Evolutionary conservation across 2,329 filamentous ascomycete species (phyloP), one percentile per base, ranked within the genome.

Genomic region (Trichoderma polysporum): DNA sequence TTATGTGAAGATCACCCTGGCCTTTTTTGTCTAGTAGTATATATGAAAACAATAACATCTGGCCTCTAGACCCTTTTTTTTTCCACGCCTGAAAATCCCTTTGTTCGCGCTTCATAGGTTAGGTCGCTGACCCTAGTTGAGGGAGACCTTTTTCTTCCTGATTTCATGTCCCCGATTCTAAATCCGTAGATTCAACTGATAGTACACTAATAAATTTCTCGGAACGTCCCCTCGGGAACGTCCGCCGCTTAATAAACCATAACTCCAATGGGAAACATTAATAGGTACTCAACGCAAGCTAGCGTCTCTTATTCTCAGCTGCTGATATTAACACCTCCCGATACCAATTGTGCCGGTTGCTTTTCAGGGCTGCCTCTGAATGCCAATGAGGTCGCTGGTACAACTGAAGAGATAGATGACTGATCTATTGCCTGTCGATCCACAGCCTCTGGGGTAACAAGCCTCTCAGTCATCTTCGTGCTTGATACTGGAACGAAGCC

Each of bases 301-400:
- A 61, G 57, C 62, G 59, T 29, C 39, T 64, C 62, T 66, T 72
- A 79, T 52, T 78, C 71, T 25, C 71, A 71, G 27, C 69, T 73
- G 29, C 72, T 71, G 37, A 79, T 73, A 68, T 77, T 73, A 37
- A 81, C 70, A 19, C 76, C 71, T 31, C 58, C 60, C 71, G 22
- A 70, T 27, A 68, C 71, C 9, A 75, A 72, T 37, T 78, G 41
- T 13, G 33, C 39, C 13, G 71, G 78, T 59, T 79, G 73, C 78
- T 88, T 88, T 73, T 89, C 87, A 27, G 87, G 86, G 72, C 86
- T 89, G 70, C 85, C 84, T 73, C 87, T 84, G 78, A 86, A 86
- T 72, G 87, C 85, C 71, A 89, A 76, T 33, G 84, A 77, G 15
- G 82, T 83, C 29, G 81, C 74, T 59, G 78, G 74, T 39, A 78